Evolutionary conservation across 208 protist genomes (phyloP).

Genomic region (Leishmania tarentolae): DNA sequence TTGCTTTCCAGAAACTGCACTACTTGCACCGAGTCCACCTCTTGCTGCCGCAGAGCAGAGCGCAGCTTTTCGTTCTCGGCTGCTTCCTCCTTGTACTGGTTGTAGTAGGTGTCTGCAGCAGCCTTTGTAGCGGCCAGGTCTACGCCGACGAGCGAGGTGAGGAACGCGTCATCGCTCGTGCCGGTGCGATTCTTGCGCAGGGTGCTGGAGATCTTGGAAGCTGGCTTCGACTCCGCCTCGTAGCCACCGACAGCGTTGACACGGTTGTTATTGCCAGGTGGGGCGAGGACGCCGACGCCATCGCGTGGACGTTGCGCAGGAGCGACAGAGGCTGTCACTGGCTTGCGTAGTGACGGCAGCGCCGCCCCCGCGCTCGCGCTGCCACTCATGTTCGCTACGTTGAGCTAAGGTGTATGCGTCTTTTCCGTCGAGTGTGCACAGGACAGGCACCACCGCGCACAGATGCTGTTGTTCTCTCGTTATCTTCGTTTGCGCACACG

Average conservation of each 20-base stretch:
- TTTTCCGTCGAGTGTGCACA: background rate
- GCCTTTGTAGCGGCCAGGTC: slow-evolving; percentile 53
- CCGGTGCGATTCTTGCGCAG: background rate
- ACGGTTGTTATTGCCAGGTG: background rate
- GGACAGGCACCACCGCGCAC: background rate
- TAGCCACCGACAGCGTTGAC: background rate
- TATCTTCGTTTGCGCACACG: background rate
- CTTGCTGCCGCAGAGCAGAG: slow-evolving; percentile 46
- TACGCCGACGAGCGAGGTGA: slow-evolving; percentile 61
- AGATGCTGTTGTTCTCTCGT: background rate
- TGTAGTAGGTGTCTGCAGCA: slow-evolving; percentile 49
- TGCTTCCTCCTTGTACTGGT: slow-evolving; percentile 35
- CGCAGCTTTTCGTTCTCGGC: slow-evolving; percentile 60
- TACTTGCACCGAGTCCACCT: slow-evolving; percentile 62
- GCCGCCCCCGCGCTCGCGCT: background rate
- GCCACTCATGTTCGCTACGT: background rate
- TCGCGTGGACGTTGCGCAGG: background rate
- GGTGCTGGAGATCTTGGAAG: background rate
- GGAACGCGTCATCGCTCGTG: slow-evolving; percentile 39
- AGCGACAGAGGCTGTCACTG: background rate
- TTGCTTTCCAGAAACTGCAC: slow-evolving; percentile 47
- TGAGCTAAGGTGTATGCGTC: background rate
- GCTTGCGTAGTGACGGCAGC: slow-evolving; percentile 17
- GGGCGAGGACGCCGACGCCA: background rate
- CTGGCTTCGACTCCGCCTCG: background rate